Evolutionary conservation across 2,329 filamentous ascomycete species (phyloP).

Genomic region (Aspergillus sp.): DNA sequence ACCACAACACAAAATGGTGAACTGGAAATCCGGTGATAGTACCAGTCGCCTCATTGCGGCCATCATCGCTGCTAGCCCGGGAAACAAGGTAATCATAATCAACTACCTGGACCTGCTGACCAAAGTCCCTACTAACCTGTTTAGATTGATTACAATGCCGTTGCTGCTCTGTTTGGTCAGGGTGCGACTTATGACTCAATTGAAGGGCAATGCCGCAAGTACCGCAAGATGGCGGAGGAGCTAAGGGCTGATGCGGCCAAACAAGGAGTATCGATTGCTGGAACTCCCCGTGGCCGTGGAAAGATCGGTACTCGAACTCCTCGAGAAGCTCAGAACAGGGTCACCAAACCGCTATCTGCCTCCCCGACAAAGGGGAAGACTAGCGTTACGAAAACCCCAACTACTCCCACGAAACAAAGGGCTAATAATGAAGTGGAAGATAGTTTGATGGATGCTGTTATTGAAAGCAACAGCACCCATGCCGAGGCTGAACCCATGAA

Average conservation of each 20-base stretch:
- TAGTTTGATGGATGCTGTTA: too few species aligned
- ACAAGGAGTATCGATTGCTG: background rate
- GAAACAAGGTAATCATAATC: conserved; percentile 21
- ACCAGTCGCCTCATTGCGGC: conserved; percentile 27
- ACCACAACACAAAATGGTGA: conserved; percentile 25
- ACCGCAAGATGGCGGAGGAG: conserved; percentile 41
- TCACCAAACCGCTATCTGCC: conserved; percentile 16
- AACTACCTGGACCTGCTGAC: background rate
- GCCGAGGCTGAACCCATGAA: too few species aligned
- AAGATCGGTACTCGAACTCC: conserved; percentile 1
- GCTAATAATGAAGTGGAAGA: too few species aligned
- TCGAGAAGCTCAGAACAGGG: conserved; percentile 14
- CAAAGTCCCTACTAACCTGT: background rate
- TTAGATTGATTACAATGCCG: conserved; percentile 46
- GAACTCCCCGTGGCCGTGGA: conserved; percentile 12
- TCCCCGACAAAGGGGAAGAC: conserved; percentile 7
- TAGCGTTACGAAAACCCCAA: background rate
- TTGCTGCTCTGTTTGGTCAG: conserved; percentile 47
- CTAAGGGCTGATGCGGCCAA: conserved; percentile 31
- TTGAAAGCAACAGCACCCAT: too few species aligned
- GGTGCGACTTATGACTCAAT: conserved; percentile 51
- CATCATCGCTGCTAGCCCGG: conserved; percentile 29
- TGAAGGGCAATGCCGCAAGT: conserved; percentile 47
- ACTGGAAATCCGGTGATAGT: conserved; percentile 27
- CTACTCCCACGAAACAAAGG: background rate